Conservation (phyloP, 495 filamentous ascomycete species). For the Lentithecium fluviatile region DNA sequence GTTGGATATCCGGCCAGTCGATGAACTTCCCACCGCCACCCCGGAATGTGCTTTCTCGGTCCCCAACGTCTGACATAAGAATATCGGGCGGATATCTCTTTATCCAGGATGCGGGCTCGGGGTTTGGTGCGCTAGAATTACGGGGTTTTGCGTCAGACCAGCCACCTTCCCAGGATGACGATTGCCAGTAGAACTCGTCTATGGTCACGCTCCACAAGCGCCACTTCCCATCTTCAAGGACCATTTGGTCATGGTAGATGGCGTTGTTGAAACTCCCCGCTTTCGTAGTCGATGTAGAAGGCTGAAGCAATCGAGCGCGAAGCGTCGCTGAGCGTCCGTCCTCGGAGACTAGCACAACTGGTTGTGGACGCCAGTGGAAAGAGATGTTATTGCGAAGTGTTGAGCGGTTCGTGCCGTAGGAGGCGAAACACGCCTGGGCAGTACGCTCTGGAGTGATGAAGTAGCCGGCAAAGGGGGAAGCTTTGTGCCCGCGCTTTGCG, state of each 20-base stretch:
- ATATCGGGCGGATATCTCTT: conserved; percentile 26
- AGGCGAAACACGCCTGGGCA: conserved; percentile 16
- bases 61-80: conserved; percentile 9
- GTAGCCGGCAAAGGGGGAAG: conserved; percentile 20
- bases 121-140: conserved; percentile 14
- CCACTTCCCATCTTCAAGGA: conserved; percentile 29
- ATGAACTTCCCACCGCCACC: conserved; percentile 20
- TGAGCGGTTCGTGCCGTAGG: conserved; percentile 12
- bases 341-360: conserved; percentile 24
- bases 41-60: conserved; percentile 13
- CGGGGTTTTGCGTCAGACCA: conserved; percentile 19
- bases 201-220: conserved; percentile 29
- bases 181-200: conserved; percentile 32
- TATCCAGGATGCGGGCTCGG: conserved; percentile 11
- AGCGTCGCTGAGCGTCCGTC: conserved; percentile 30
- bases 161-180: conserved; percentile 18
- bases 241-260: conserved; percentile 32
- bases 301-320: conserved; percentile 21
- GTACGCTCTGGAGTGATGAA: conserved; percentile 13
- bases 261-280: conserved; percentile 25
- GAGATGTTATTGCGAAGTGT: conserved; percentile 13
- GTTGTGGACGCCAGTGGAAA: conserved; percentile 31
- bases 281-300: conserved; percentile 10
- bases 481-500: conserved; percentile 18
- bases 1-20: conserved; percentile 28